These are phyloP conservation scores for Medicago ruthenica DNA, from an alignment of 306 rosid genomes.

Conservation along the genomic window DNA sequence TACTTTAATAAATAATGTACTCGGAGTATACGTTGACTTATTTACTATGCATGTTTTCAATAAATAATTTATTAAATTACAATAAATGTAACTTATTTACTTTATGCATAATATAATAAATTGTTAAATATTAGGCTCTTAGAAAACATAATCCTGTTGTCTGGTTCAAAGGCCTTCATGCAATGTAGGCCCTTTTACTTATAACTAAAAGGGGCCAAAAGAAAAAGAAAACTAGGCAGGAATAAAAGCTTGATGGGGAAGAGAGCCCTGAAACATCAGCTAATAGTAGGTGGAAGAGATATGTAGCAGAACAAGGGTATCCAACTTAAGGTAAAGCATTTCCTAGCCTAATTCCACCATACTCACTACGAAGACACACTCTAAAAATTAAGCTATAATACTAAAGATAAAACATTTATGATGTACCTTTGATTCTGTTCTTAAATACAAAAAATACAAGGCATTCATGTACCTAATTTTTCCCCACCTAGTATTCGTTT, in stretches of 20 bases:
- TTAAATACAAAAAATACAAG: not conserved
- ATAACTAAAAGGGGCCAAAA: too few species aligned
- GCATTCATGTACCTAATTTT: conserved; percentile 9
- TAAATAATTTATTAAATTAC: not conserved
- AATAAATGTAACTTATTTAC: conserved; percentile 5
- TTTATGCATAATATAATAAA: not conserved
- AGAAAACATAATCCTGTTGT: not conserved
- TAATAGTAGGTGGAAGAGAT: not conserved
- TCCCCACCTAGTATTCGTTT: too few species aligned
- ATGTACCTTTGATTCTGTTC: conserved; percentile 15
- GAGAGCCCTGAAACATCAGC: conserved; percentile 14
- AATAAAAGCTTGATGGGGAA: too few species aligned
- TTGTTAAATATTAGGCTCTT: too few species aligned
- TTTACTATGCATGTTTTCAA: too few species aligned
- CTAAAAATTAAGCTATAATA: conserved; percentile 15
- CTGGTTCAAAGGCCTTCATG: not conserved
- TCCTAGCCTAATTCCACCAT: not conserved
- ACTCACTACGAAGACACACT: not conserved
- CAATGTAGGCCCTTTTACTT: not conserved
- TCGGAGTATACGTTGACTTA: too few species aligned
- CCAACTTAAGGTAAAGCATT: not conserved
- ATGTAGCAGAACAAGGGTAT: not conserved
- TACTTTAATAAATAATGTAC: not conserved
- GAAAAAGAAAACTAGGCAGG: too few species aligned
- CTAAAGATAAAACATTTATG: not conserved